These are phyloP conservation scores for Cladobotryum protrusum DNA, from an alignment of 2,329 filamentous ascomycete genomes.

Conservation along the genomic window DNA sequence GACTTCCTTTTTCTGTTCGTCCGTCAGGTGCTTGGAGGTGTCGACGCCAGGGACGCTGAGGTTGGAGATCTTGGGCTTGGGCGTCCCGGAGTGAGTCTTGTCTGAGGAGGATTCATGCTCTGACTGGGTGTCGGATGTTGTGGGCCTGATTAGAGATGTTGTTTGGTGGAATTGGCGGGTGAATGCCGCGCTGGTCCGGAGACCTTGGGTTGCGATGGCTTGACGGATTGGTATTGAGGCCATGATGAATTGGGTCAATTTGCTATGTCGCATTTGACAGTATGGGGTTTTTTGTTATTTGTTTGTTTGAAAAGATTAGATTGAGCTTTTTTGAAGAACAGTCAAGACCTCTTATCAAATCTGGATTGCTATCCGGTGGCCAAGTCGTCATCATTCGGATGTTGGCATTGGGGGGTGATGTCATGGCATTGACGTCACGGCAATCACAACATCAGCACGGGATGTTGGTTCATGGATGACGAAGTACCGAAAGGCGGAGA, in stretches of 20 bases:
- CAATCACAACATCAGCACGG: too few relatives aligned
- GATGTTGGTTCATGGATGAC: too few relatives aligned
- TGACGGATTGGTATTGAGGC: neutral
- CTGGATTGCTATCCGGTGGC: too few relatives aligned
- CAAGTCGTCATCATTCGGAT: too few relatives aligned
- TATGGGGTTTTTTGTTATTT: neutral
- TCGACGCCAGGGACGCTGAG: constrained; percentile 34
- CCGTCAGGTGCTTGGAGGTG: constrained; percentile 29
- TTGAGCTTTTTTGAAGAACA: neutral
- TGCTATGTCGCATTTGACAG: neutral
- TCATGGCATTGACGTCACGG: too few relatives aligned
- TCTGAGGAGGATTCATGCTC: neutral
- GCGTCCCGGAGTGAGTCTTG: constrained; percentile 23
- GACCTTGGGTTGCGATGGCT: neutral
- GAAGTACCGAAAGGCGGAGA: too few relatives aligned
- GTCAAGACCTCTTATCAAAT: neutral
- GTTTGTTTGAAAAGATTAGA: too few relatives aligned
- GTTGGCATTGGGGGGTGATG: too few relatives aligned
- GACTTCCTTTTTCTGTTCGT: constrained; percentile 51
- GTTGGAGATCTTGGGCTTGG: constrained; percentile 48
- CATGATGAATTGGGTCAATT: neutral
- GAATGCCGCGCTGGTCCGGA: neutral
- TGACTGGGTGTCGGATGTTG: neutral
- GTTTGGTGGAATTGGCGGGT: neutral
- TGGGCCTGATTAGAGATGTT: neutral